A percentile compares a stretch with the other conserved stretches of the same genome.
Evolutionary conservation across 1,284 basidiomycete genomes (phyloP).

Genomic region (Microbotryum violaceum): DNA sequence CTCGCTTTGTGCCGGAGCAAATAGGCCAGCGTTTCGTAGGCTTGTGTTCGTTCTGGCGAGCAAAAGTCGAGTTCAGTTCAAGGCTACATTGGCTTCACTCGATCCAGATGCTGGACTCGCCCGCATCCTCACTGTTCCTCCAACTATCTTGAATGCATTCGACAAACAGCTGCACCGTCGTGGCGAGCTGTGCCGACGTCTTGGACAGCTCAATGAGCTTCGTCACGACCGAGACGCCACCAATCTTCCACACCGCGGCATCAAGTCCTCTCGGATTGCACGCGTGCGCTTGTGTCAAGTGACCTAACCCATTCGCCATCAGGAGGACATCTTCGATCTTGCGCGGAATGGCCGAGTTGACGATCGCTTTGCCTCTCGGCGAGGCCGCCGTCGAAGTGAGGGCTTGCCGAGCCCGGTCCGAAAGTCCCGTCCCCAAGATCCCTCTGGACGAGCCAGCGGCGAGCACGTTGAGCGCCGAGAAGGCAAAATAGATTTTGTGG

Average conservation of each 20-base stretch:
- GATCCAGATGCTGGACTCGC: neutral
- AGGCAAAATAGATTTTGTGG: slow-evolving; percentile 27
- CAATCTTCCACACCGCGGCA: slow-evolving; percentile 69
- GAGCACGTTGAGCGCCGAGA: slow-evolving; percentile 25
- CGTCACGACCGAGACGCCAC: slow-evolving; percentile 68
- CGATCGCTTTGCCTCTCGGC: slow-evolving; percentile 13
- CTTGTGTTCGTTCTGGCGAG: slow-evolving; percentile 51
- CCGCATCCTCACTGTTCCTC: slow-evolving; percentile 65
- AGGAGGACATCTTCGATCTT: slow-evolving; percentile 12
- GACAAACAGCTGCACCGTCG: slow-evolving; percentile 62
- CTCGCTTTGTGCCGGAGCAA: slow-evolving; percentile 64
- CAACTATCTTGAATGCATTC: slow-evolving; percentile 75
- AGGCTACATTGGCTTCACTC: neutral
- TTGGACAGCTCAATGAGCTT: slow-evolving; percentile 69
- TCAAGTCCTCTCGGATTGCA: slow-evolving; percentile 61
- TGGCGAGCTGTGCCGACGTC: slow-evolving; percentile 64
- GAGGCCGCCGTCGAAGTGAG: neutral
- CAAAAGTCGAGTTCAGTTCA: slow-evolving; percentile 4
- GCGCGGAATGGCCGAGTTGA: slow-evolving; percentile 24
- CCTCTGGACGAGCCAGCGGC: neutral
- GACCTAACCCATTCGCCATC: slow-evolving; percentile 28
- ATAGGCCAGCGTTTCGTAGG: slow-evolving; percentile 71
- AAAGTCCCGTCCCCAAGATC: neutral
- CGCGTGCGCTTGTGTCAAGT: slow-evolving; percentile 52
- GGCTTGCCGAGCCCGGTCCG: slow-evolving; percentile 1